Base-by-base conservation (phyloP, 2,329 filamentous ascomycete genomes). In the Alternaria metachromatica region DNA sequence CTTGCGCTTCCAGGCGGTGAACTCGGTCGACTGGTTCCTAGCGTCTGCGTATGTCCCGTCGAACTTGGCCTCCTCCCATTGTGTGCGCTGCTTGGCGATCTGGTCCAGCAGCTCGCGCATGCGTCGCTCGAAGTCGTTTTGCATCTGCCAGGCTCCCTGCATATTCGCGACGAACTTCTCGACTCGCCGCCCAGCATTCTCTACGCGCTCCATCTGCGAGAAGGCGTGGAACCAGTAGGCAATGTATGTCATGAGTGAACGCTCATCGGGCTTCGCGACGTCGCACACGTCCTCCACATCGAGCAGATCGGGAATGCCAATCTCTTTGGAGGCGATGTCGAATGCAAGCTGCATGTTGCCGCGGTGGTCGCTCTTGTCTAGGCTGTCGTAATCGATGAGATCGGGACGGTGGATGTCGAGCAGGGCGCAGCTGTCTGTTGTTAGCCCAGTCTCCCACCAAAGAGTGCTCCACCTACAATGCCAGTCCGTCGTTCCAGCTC, bases 141-240 rank as follows among this genome's bases (percentile, higher is more conserved):
- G 94, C 96, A 99, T 99, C 82, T 97, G 95, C 96, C 96, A 99
- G 9, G 96, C 95, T 21, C 96, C 96, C 78, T 97, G 94, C 96
- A 99, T 98, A 80, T 96, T 98, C 78, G 93, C 93, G 72, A 99
- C 92, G 76, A 99, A 99, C 82, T 99, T 99, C 83, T 99, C 96
- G 6, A 99, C 96, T 71, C 96, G 89, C 65, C 96, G 89, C 6
- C 96, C 96, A 5, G 96, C 96, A 78, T 99, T 99, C 81, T 99
- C 96, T 9, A 99, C 96, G 79, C 95, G 92, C 83, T 99, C 96
- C 90, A 99, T 96, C 77, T 98, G 95, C 28, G 95, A 98, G 80
- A 99, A 99, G 72, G 96, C 96, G 78, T 99, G 96, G 87, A 99
- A 99, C 96, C 96, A 99, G 84, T 99, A 99, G 68, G 96, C 96